Evolutionary conservation across 768 basidiomycete genomes (phyloP), one percentile per base, ranked within the genome.

Genomic region (Psilocybe tampanensis): DNA sequence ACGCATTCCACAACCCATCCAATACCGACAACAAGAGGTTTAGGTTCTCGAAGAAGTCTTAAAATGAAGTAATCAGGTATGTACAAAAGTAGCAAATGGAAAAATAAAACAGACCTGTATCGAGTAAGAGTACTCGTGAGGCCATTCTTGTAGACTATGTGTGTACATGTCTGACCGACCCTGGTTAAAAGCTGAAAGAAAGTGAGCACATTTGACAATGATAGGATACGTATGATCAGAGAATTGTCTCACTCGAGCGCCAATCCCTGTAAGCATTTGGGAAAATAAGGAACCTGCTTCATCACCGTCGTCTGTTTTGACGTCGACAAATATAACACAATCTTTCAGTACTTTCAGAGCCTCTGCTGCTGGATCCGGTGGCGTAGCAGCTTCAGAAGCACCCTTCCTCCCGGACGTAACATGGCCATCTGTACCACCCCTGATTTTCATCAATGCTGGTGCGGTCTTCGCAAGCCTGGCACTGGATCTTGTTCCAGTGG

Each of bases 1-100:
- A 82, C 88, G 61, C 92, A 95, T 65, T 92, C 86, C 2, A 94
- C 90, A 4, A 95, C 89, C 94, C 94, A 95, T 17, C 85, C 88
- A 62, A 94, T 91, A 8, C 92, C 90, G 15, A 96, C 89, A 15
- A 93, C 86, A 22, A 74, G 61, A 0, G 94, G 94, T 65, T 87
- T 65, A 69, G 82, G 90, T 39, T 92, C 86, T 44, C 83, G 75
- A 21, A 91, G 73, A 47, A 85, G 66, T 51, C 89, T 39, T 3
- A 39, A 13, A 39, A n/a, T 90, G 32, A 13, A 13, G 17, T 23
- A 18, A 55, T 32, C 3, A 52, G 2, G 34, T 41, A 24, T 17
- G 50, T 44, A 21, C 56, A 26, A 9, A 33, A 44, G 42, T 19
- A 44, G 48, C 44, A 15, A 2, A n/a, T 24, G 17, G 8, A 59